Base-by-base conservation (phyloP, 192 early-diverging fungal genomes). In the Phlyctochytrium planicorne region DNA sequence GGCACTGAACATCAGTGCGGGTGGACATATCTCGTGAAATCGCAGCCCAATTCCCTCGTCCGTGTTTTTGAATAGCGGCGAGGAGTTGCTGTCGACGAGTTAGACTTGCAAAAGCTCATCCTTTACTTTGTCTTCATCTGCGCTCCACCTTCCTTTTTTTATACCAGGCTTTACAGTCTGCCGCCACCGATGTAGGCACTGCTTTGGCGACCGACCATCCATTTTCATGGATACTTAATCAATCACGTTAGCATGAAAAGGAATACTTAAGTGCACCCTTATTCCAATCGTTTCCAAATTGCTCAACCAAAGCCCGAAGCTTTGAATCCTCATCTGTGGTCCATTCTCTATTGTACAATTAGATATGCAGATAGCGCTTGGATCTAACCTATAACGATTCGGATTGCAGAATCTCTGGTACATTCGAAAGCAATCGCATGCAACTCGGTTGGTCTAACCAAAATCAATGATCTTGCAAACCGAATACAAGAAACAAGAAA, bases 121-220 rank as follows among this genome's bases (percentile, higher is more conserved):
- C 6, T 65, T 67, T 47, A 69, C 68, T 25, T 56, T 25, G 33
- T 72, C 60, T 61, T 72, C 70, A 31, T 66, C 34, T 29, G 32
- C 2, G 24, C 47, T 72, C 36, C 47, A 72, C 34, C 47, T 14
- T 24, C 70, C 70, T 16, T 56, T 52, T 10, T 29, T 37, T 12
- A 72, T 17, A 23, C 70, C 70, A 1, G 70, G 70, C 0, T 40
- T 25, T n/a, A 66, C 35, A 30, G 6, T 72, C 52, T 66, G 62
- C 4, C 69, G 53, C 70, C 70, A 72, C 25, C 70, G 63, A 27
- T 31, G 16, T 0, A 59, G 3, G 35, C 70, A 72, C 36, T 72
- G 70, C 36, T 23, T 27, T 3, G 63, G 63, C 4, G 17, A 16
- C 6, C 70, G 53, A 34, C 47, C 31, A 3, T 47, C 36, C 63